Percentiles rank a stretch among this genome's conserved stretches.
Conservation (phyloP, 257 asterid genomes). For the Solanum chilense region DNA sequence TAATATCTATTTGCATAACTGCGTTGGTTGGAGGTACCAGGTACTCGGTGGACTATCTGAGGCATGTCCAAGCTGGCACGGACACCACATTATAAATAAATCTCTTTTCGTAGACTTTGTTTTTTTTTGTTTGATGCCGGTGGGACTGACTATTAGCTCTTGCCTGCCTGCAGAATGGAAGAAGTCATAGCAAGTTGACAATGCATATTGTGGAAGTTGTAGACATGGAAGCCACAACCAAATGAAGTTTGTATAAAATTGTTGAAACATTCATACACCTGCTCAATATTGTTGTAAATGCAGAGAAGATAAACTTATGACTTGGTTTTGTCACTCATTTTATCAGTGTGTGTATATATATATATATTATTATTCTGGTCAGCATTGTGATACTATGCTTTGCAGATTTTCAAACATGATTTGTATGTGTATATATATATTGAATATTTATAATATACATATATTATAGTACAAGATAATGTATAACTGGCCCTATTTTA, state of each 20-base stretch:
- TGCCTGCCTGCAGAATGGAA: conserved; percentile 31
- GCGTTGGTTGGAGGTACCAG: not conserved
- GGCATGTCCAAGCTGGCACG: not conserved
- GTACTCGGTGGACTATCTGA: not conserved
- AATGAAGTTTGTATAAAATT: not conserved
- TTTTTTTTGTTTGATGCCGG: not conserved
- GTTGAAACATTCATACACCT: not conserved
- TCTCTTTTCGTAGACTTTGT: not conserved
- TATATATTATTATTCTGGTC: not conserved
- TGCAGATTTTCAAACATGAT: not conserved
- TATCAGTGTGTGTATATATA: not conserved
- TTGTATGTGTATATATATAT: too few relatives aligned
- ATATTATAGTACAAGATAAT: not conserved
- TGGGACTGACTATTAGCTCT: not conserved
- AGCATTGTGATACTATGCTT: not conserved
- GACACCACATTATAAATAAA: not conserved
- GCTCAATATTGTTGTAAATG: not conserved
- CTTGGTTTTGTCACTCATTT: not conserved
- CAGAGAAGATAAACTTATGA: not conserved
- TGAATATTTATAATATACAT: not conserved
- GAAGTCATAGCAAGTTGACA: conserved; percentile 18
- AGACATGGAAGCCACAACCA: conserved; percentile 31
- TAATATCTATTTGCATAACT: not conserved
- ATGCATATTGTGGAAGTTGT: conserved; percentile 1
- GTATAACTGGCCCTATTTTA: not conserved